Conservation (phyloP, 768 basidiomycete species). For the Clitopilus hobsonii region DNA sequence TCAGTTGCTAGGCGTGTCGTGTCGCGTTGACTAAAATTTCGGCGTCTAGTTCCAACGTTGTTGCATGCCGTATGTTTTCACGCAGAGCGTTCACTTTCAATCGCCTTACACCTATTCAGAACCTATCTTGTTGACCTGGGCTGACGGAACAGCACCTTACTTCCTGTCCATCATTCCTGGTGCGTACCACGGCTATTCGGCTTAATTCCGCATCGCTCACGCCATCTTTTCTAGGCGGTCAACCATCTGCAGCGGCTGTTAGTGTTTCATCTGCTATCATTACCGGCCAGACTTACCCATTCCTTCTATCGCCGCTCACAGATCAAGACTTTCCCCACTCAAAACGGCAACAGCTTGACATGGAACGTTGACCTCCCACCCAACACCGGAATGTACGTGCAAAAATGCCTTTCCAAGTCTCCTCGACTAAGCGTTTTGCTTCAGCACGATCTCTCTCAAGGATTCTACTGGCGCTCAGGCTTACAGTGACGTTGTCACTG, state of each 20-base stretch:
- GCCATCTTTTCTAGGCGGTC: slow-evolving; percentile 38
- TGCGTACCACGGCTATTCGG: slow-evolving; percentile 20
- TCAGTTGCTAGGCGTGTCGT: neutral
- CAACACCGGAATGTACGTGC: slow-evolving; percentile 44
- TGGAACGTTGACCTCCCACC: slow-evolving; percentile 50
- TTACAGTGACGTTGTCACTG: slow-evolving; percentile 47
- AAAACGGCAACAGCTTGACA: slow-evolving; percentile 37
- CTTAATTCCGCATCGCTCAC: neutral
- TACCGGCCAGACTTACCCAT: neutral
- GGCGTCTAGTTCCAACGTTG: neutral
- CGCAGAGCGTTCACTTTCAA: neutral
- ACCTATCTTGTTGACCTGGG: slow-evolving; percentile 53
- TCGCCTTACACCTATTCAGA: slow-evolving; percentile 33
- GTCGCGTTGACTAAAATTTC: neutral
- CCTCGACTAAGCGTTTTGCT: neutral
- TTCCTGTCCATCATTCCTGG: slow-evolving; percentile 60
- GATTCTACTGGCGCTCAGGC: slow-evolving; percentile 50
- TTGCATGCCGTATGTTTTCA: slow-evolving; percentile 3
- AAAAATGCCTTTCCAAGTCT: neutral
- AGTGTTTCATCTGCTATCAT: slow-evolving; percentile 11
- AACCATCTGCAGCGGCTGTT: slow-evolving; percentile 48
- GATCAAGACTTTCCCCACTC: slow-evolving; percentile 50
- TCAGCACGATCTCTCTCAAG: slow-evolving; percentile 52
- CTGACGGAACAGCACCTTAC: slow-evolving; percentile 48
- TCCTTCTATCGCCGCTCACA: slow-evolving; percentile 15